Base-by-base conservation (phyloP, 2,329 filamentous ascomycete species). In the Penicillium sp. region DNA sequence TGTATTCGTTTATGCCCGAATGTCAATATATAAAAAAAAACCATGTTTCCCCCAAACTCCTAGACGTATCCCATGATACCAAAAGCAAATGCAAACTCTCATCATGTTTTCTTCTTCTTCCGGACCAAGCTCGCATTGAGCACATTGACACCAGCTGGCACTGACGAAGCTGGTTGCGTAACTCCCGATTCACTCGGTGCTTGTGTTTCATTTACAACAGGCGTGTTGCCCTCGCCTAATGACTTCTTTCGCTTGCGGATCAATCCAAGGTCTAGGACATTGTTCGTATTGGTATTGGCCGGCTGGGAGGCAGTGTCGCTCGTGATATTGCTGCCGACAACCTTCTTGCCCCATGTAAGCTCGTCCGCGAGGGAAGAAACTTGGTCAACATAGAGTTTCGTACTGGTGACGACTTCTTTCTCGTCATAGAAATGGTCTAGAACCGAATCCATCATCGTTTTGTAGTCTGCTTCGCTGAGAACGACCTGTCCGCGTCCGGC, bases 341-440 rank as follows among this genome's bases (percentile, higher is more conserved):
- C 67, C 7, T 61, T 64, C 50, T 71, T 64, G 17, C 77, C 76
- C 62, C 75, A 73, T 58, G 66, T 69, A 25, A 73, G 67, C 44
- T 71, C 62, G 42, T 76, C 73, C 5, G 73, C 71, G 5, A 75
- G 67, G 21, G 67, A 69, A n/a, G 75, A 73, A 12, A 79, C 73
- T 52, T 77, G 73, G 43, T 75, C 70, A 43, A 77, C 66, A 70
- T 77, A 79, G 21, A 70, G 65, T 57, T 72, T 74, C 6, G 76
- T 79, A 53, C 77, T 79, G 38, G 72, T 64, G 29, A 69, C 65
- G 17, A 74, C 67, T 7, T 76, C 68, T 35, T 73, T 63, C 43
- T 73, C 70, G 47, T 74, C 73, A 49, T 79, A 80, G 56, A 79
- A 78, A 52, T 77, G 73, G 15, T 74, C 70, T 9, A 79, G 63